Percentiles rank a stretch among this genome's conserved stretches.
Evolutionary conservation across 495 filamentous ascomycete genomes (phyloP).

Genomic region (Neurospora africana): DNA sequence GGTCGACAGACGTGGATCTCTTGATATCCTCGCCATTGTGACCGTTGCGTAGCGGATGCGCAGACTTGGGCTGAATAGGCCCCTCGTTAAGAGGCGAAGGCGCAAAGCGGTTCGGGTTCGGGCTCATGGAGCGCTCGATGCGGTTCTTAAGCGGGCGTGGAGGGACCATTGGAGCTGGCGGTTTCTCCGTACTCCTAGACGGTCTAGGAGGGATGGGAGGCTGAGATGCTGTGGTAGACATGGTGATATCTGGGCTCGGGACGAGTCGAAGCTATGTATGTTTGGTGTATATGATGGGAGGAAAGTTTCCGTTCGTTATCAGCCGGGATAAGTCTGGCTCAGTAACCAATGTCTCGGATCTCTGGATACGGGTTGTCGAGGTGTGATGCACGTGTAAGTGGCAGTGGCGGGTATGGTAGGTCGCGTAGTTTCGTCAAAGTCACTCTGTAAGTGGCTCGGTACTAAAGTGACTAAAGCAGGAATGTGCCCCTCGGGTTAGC

Average conservation of each 20-base stretch:
- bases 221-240: slow-evolving; percentile 42
- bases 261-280: not conserved
- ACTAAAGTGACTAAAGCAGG: not conserved
- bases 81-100: slow-evolving; percentile 76
- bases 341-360: not conserved
- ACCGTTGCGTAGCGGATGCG: slow-evolving; percentile 20
- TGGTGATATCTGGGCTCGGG: slow-evolving; percentile 8
- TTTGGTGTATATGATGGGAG: not conserved
- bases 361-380: not conserved
- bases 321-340: not conserved
- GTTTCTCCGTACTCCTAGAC: slow-evolving; percentile 33
- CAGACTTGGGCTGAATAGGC: slow-evolving; percentile 21
- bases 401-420: slow-evolving; percentile 3
- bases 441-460: not conserved
- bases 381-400: slow-evolving; percentile 2
- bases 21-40: slow-evolving; percentile 40
- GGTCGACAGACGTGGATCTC: slow-evolving; percentile 65
- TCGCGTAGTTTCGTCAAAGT: not conserved
- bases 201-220: slow-evolving; percentile 58
- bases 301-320: not conserved
- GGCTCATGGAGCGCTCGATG: slow-evolving; percentile 68
- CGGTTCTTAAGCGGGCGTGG: slow-evolving; percentile 58
- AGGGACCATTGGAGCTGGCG: slow-evolving; percentile 47
- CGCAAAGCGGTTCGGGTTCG: slow-evolving; percentile 65
- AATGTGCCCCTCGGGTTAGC: not conserved